Conservation (phyloP, 164 flowering plant genomes). For the Malania oleifera region DNA sequence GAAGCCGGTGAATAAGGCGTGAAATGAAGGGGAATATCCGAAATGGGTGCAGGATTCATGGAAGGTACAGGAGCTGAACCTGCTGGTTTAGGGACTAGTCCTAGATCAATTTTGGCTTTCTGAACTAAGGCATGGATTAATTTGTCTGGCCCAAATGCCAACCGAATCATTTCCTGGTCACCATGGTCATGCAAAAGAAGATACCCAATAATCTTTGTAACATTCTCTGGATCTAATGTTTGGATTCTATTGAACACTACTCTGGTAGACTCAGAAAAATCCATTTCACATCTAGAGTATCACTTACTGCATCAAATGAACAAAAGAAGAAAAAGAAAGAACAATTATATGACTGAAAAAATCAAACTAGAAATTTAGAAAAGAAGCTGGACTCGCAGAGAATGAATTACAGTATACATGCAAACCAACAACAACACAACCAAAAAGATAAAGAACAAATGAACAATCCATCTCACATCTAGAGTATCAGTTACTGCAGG, state of each 20-base stretch:
- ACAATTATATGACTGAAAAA: neutral
- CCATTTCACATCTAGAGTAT: slow-evolving; percentile 20
- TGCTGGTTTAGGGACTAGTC: slow-evolving; percentile 18
- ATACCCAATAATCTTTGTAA: slow-evolving; percentile 56
- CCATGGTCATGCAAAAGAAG: slow-evolving; percentile 49
- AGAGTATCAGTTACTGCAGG: slow-evolving; percentile 9
- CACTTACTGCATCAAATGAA: slow-evolving; percentile 8
- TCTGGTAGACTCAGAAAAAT: slow-evolving; percentile 22
- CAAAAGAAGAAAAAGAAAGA: neutral
- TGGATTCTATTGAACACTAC: slow-evolving; percentile 21
- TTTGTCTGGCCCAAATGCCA: slow-evolving; percentile 63
- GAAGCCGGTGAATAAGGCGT: slow-evolving; percentile 39
- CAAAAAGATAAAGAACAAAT: too few species aligned
- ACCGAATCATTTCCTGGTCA: slow-evolving; percentile 55
- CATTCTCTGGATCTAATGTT: slow-evolving; percentile 35
- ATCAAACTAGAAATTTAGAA: neutral
- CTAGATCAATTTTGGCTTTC: slow-evolving; percentile 41
- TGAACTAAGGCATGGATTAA: slow-evolving; percentile 35
- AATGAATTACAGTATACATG: too few species aligned
- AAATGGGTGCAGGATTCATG: slow-evolving; percentile 18
- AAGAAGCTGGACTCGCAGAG: too few species aligned
- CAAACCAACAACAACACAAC: too few species aligned
- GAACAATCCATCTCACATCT: slow-evolving; percentile 26
- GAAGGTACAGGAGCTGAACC: slow-evolving; percentile 27
- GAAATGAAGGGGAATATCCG: slow-evolving; percentile 36